Percentiles rank a stretch among this genome's conserved stretches.
Conservation (phyloP, 2,329 filamentous ascomycete species). For the Apiospora aurea region DNA sequence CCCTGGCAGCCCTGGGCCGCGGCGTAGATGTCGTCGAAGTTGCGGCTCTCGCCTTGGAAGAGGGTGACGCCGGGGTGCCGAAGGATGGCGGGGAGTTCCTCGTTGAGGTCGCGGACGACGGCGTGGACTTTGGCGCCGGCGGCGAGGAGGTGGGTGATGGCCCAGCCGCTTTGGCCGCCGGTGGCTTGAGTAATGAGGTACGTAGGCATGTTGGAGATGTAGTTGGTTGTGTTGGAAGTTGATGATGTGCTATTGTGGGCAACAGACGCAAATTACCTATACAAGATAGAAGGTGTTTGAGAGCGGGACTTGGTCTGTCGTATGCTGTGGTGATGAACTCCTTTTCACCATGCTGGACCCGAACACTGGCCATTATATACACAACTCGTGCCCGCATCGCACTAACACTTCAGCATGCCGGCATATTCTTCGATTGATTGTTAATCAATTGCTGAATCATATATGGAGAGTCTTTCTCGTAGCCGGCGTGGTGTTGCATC, state of each 20-base stretch:
- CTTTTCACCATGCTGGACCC: background rate
- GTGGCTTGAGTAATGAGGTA: constrained; percentile 47
- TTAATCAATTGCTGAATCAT: background rate
- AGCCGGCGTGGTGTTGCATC: too few relatives aligned
- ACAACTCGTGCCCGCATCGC: background rate
- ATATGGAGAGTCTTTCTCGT: too few relatives aligned
- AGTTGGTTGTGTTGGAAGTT: background rate
- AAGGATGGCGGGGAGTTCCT: constrained; percentile 36
- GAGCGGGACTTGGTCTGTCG: background rate
- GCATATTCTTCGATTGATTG: background rate
- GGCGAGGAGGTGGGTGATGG: constrained; percentile 43
- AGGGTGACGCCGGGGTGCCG: constrained; percentile 39
- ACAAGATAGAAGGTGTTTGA: background rate
- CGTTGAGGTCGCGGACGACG: constrained; percentile 45
- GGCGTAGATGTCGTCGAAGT: constrained; percentile 39
- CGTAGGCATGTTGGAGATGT: constrained; percentile 38
- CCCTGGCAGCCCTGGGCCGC: constrained; percentile 45
- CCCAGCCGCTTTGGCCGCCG: constrained; percentile 41
- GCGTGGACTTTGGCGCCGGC: constrained; percentile 45
- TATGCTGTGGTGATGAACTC: background rate
- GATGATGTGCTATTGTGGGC: background rate
- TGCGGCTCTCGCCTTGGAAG: constrained; percentile 46
- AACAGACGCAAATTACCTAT: background rate
- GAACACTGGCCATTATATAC: background rate
- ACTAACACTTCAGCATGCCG: background rate